Percentiles rank a stretch among this genome's conserved stretches.
These are phyloP conservation scores for Botrytis hyacinthi DNA, from an alignment of 2,329 filamentous ascomycete species.

Conservation along the genomic window DNA sequence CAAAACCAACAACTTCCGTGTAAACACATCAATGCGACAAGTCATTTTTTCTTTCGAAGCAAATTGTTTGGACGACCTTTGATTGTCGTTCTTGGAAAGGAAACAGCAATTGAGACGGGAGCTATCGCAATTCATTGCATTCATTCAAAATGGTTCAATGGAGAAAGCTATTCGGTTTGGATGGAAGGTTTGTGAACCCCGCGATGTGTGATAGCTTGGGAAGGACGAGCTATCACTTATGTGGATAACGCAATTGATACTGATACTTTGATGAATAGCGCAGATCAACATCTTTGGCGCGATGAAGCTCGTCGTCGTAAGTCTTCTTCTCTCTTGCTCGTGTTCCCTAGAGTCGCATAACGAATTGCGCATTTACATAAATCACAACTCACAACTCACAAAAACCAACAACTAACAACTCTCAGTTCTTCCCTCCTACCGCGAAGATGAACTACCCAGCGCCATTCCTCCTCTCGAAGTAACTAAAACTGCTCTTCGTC, in stretches of 20 bases:
- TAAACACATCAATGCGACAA: background rate
- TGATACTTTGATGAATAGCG: constrained; percentile 1
- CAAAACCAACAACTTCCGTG: background rate
- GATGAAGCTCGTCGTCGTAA: constrained; percentile 36
- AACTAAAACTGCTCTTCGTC: constrained; percentile 82
- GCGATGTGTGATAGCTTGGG: background rate
- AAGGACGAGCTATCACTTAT: background rate
- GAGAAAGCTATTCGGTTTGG: constrained; percentile 37
- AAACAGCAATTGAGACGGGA: background rate
- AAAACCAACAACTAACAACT: background rate
- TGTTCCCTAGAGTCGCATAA: background rate
- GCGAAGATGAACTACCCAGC: constrained; percentile 57
- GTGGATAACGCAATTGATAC: background rate
- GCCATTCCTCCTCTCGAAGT: constrained; percentile 76
- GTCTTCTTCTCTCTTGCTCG: background rate
- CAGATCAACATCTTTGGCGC: constrained; percentile 32
- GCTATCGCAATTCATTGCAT: background rate
- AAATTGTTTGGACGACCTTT: background rate
- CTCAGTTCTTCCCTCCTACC: constrained; percentile 64
- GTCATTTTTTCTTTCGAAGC: background rate
- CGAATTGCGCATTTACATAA: background rate
- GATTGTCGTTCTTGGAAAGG: background rate
- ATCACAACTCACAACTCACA: background rate
- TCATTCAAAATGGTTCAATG: constrained; percentile 35
- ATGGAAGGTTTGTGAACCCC: constrained; percentile 30